phyloP scores from a whole-genome alignment of 768 basidiomycete genomes.

The Russula ochroleuca region DNA sequence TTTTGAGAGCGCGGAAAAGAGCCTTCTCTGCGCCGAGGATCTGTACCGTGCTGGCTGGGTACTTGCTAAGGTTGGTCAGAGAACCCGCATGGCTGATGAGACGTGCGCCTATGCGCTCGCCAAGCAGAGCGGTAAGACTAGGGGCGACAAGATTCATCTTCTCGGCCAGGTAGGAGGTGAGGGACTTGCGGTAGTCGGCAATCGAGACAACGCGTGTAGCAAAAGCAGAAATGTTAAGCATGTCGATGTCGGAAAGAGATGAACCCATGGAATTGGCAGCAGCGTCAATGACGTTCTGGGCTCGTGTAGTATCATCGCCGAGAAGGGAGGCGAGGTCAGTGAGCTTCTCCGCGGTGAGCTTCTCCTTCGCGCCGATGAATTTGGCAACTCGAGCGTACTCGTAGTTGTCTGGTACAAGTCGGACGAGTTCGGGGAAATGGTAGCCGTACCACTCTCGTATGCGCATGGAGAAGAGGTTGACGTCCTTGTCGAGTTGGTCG shows the following conservation, averaged over 20 bases:
- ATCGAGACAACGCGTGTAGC: slow-evolving; percentile 87
- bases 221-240: slow-evolving; percentile 93
- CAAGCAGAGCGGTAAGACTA: slow-evolving; percentile 83
- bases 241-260: slow-evolving; percentile 84
- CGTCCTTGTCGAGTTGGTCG: slow-evolving; percentile 98
- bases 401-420: slow-evolving; percentile 89
- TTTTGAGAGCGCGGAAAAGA: slow-evolving; percentile 94
- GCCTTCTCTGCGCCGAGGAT: slow-evolving; percentile 98
- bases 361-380: slow-evolving; percentile 87
- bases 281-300: slow-evolving; percentile 93
- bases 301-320: slow-evolving; percentile 78
- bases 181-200: slow-evolving; percentile 88
- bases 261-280: slow-evolving; percentile 94
- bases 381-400: slow-evolving; percentile 83
- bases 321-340: slow-evolving; percentile 73
- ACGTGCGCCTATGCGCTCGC: slow-evolving; percentile 88
- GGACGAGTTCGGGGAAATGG: slow-evolving; percentile 96
- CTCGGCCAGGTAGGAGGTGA: slow-evolving; percentile 82
- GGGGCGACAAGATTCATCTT: slow-evolving; percentile 99
- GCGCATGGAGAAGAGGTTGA: slow-evolving; percentile 98
- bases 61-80: slow-evolving; percentile 95
- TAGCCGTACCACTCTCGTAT: slow-evolving; percentile 99
- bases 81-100: slow-evolving; percentile 95
- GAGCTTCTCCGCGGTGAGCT: slow-evolving; percentile 71
- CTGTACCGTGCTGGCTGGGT: slow-evolving; percentile 97